These are phyloP conservation scores for Chrysosporium keratinophilum DNA, from an alignment of 2,329 filamentous ascomycete genomes.

Conservation along the genomic window DNA sequence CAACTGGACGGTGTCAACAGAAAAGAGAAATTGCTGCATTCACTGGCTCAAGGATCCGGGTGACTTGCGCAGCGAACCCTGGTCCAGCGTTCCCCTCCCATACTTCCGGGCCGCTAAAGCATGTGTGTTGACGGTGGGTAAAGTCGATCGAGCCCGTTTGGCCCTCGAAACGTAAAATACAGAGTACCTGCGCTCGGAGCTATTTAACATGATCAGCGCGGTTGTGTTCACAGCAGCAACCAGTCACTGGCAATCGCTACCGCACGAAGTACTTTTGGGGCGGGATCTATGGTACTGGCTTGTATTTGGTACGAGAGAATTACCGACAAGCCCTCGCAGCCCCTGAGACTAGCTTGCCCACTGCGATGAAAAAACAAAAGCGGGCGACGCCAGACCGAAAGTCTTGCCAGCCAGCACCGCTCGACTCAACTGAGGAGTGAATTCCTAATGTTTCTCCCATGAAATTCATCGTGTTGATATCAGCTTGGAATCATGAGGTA, in stretches of 20 bases:
- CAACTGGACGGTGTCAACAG: not conserved
- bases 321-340: not conserved
- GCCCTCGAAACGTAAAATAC: not conserved
- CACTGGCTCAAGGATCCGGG: not conserved
- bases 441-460: not conserved
- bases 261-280: not conserved
- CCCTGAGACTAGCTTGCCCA: not conserved
- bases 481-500: not conserved
- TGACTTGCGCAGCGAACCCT: not conserved
- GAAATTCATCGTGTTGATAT: too few species aligned
- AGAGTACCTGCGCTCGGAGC: not conserved
- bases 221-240: too few species aligned
- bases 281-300: not conserved
- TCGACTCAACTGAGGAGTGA: not conserved
- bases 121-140: not conserved
- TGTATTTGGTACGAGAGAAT: not conserved
- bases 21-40: not conserved
- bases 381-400: not conserved
- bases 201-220: too few species aligned
- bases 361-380: not conserved
- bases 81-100: not conserved
- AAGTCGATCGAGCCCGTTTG: not conserved
- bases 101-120: constrained; percentile 8
- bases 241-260: too few species aligned
- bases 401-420: not conserved